Evolutionary conservation across 2,329 filamentous ascomycete genomes (phyloP).

Genomic region (Zopfia rhizophila): DNA sequence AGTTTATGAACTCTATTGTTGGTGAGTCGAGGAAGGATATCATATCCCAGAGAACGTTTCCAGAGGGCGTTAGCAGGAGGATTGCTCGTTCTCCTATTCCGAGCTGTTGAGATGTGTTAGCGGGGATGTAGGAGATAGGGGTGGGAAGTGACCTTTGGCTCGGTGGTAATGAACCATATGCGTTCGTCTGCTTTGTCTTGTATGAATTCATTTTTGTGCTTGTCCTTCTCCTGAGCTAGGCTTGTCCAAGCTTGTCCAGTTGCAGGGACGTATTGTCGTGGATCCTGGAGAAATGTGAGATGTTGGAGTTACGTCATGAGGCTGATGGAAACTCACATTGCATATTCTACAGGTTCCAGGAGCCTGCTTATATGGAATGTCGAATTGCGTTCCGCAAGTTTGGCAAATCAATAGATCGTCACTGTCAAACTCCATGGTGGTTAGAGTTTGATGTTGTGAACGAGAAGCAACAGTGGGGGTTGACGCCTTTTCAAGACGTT

Average conservation of each 20-base stretch:
- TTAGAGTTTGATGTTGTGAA: background rate
- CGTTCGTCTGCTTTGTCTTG: conserved; percentile 57
- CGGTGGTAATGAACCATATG: conserved; percentile 58
- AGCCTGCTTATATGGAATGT: conserved; percentile 59
- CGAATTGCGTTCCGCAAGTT: conserved; percentile 77
- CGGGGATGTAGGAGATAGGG: conserved; percentile 42
- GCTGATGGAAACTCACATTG: conserved; percentile 66
- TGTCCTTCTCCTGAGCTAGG: conserved; percentile 57
- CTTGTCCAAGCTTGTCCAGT: conserved; percentile 74
- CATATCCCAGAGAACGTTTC: conserved; percentile 85
- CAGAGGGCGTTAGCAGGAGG: conserved; percentile 70
- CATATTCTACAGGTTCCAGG: conserved; percentile 74
- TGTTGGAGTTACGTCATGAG: conserved; percentile 9
- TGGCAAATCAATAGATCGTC: conserved; percentile 68
- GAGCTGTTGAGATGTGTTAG: conserved; percentile 56
- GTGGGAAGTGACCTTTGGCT: conserved; percentile 49
- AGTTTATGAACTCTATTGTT: conserved; percentile 68
- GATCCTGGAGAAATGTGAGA: conserved; percentile 53
- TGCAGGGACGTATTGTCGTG: conserved; percentile 74
- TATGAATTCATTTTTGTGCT: conserved; percentile 66
- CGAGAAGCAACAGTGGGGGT: no score
- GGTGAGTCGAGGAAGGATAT: conserved; percentile 74
- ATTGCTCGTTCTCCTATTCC: conserved; percentile 81
- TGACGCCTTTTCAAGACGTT: no score
- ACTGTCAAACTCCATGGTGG: conserved; percentile 40